A percentile compares a stretch with the other conserved stretches of the same genome.
phyloP scores from a whole-genome alignment of 2,329 filamentous ascomycete genomes.

The Colletotrichum zoysiae region DNA sequence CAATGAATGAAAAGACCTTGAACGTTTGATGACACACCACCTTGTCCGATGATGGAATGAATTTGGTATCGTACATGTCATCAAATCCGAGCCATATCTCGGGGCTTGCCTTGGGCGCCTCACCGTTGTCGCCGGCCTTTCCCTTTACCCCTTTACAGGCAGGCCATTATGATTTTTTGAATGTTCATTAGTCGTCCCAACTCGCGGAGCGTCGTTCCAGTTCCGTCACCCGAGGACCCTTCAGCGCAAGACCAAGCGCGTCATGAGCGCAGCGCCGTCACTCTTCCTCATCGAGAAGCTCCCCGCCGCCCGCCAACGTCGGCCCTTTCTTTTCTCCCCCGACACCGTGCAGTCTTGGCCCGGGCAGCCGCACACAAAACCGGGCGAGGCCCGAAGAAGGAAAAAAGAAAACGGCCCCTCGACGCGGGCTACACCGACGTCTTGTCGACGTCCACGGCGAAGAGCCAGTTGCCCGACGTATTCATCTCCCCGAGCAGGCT shows the following conservation, averaged over 20 bases:
- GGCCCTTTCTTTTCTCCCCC: no score
- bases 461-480: conserved; percentile 34
- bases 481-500: conserved; percentile 36
- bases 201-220: no score
- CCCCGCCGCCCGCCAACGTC: no score
- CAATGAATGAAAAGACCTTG: conserved; percentile 30
- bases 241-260: background rate
- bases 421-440: background rate
- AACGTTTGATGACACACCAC: conserved; percentile 36
- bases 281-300: background rate
- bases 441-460: conserved; percentile 32
- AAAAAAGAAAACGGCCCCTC: no score
- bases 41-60: background rate
- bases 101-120: conserved; percentile 5
- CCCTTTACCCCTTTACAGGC: background rate
- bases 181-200: background rate
- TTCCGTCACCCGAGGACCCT: background rate
- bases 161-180: background rate
- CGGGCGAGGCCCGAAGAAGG: background rate
- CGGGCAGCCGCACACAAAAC: background rate
- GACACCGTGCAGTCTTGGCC: background rate
- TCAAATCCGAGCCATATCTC: conserved; percentile 5
- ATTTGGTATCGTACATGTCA: conserved; percentile 34
- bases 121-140: background rate
- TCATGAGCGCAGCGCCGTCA: background rate